These are phyloP conservation scores for Fibroporia radiculosa DNA, from an alignment of 768 basidiomycete species.

Conservation along the genomic window DNA sequence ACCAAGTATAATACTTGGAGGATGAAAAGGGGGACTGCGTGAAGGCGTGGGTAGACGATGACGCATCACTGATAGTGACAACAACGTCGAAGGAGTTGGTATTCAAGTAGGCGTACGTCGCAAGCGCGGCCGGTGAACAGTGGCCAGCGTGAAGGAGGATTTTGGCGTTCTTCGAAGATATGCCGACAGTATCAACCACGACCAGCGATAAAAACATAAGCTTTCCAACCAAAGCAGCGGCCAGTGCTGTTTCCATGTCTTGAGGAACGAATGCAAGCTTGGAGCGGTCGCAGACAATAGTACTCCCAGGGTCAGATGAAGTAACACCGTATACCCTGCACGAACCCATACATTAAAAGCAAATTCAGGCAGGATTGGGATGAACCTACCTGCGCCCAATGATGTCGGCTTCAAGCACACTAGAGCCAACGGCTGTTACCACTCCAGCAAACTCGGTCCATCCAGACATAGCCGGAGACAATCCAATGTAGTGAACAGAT, in stretches of 20 bases:
- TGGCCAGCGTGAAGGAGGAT: constrained; percentile 3
- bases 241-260: background rate
- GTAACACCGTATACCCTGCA: constrained; percentile 8
- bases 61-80: background rate
- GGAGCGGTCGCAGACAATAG: constrained; percentile 4
- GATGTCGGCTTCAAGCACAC: background rate
- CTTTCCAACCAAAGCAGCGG: background rate
- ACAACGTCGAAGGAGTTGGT: background rate
- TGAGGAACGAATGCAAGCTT: background rate
- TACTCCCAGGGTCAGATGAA: background rate
- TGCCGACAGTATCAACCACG: background rate
- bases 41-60: background rate
- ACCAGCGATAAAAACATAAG: background rate
- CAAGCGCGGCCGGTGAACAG: constrained; percentile 1
- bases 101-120: background rate
- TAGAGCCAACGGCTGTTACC: background rate
- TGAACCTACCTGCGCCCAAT: background rate
- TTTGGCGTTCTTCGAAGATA: background rate
- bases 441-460: constrained; percentile 3
- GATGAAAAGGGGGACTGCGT: background rate
- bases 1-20: constrained; percentile 3
- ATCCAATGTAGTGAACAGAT: background rate
- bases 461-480: background rate
- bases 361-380: too few species aligned
- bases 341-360: background rate